Evolutionary conservation across 1,139 yeast species (phyloP).

Genomic region (Nakaseomyces glabratus): DNA sequence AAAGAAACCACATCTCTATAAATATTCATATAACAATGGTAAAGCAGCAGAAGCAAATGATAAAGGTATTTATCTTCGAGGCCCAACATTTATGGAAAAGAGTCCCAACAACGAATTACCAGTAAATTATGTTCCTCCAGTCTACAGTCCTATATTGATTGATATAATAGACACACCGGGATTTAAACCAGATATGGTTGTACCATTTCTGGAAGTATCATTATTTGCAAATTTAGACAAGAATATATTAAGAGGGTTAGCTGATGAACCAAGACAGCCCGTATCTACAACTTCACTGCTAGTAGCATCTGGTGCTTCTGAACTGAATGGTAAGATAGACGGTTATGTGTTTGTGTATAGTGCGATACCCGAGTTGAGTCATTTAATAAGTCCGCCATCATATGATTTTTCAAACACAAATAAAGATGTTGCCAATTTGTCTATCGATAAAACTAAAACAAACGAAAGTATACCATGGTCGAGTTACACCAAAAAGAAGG

Average conservation of each 20-base stretch:
- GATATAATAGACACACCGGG: constrained; percentile 70
- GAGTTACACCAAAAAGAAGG: constrained; percentile 14
- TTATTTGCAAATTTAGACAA: constrained; percentile 52
- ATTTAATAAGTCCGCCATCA: constrained; percentile 39
- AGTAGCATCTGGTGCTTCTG: constrained; percentile 73
- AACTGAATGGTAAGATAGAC: constrained; percentile 61
- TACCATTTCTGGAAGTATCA: constrained; percentile 68
- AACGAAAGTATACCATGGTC: constrained; percentile 13
- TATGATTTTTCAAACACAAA: constrained; percentile 30
- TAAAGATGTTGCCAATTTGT: background rate
- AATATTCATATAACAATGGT: constrained; percentile 2
- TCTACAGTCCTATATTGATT: constrained; percentile 48
- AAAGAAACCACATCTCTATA: constrained; percentile 5
- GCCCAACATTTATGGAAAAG: constrained; percentile 1
- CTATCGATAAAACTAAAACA: constrained; percentile 13
- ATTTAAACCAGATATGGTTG: constrained; percentile 52
- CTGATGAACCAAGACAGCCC: constrained; percentile 55
- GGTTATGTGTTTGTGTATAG: constrained; percentile 64
- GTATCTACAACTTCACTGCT: constrained; percentile 58
- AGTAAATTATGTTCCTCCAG: constrained; percentile 36
- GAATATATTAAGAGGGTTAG: constrained; percentile 50
- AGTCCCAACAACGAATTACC: constrained; percentile 11
- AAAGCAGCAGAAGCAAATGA: constrained; percentile 8
- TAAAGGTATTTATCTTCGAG: constrained; percentile 7
- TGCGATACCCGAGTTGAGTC: constrained; percentile 47